These are phyloP conservation scores for Pugionium dolabratum DNA, from an alignment of 345 rosid species.

Conservation along the genomic window DNA sequence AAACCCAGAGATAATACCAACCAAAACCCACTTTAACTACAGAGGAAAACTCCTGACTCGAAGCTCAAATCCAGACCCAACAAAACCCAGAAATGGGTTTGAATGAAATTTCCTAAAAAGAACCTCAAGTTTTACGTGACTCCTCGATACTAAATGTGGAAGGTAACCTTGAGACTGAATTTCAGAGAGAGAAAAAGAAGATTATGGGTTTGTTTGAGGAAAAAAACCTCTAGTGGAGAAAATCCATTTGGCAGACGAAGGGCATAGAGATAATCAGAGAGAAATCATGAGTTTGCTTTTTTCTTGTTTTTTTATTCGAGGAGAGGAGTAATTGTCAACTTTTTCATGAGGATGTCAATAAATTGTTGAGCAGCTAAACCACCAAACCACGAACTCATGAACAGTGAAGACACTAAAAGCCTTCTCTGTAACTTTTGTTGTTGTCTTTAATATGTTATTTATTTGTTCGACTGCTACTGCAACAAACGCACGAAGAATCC, in stretches of 20 bases:
- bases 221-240: constrained; percentile 10
- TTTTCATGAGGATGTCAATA: constrained; percentile 35
- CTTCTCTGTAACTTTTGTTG: not conserved
- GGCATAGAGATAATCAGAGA: constrained; percentile 19
- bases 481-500: constrained; percentile 4
- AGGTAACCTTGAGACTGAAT: not conserved
- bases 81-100: constrained; percentile 14
- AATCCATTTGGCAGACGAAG: not conserved
- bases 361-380: constrained; percentile 14
- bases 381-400: constrained; percentile 19
- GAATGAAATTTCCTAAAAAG: not conserved
- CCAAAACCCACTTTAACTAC: constrained; percentile 18
- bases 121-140: constrained; percentile 12
- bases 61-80: constrained; percentile 16
- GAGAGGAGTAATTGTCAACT: not conserved
- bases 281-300: constrained; percentile 27
- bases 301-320: too few species aligned
- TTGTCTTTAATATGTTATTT: not conserved
- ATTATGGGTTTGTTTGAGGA: not conserved
- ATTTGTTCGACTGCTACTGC: constrained; percentile 11
- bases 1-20: constrained; percentile 8
- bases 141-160: constrained; percentile 14
- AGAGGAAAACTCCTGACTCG: not conserved
- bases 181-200: not conserved
- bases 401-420: constrained; percentile 25